Conservation (phyloP, 352 stramenopile genomes). For the Phytopythium ostracodes region DNA sequence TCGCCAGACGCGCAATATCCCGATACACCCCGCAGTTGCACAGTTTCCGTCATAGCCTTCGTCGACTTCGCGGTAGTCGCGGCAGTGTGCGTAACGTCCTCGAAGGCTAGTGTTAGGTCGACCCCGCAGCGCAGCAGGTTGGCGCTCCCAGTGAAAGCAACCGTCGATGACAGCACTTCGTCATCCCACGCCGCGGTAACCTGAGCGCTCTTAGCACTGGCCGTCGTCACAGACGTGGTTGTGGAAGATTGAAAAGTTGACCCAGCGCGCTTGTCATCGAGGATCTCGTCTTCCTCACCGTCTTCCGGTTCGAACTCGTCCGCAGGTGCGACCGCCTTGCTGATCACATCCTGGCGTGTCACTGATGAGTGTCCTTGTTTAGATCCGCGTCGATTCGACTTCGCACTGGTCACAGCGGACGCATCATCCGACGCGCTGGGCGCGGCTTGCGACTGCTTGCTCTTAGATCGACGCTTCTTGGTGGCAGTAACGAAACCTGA, state of each 20-base stretch:
- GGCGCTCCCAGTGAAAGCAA: not conserved
- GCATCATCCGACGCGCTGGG: not conserved
- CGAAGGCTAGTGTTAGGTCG: conserved; percentile 17
- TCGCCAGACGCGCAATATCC: conserved; percentile 18
- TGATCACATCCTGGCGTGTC: not conserved
- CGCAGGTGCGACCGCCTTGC: not conserved
- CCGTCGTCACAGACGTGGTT: not conserved
- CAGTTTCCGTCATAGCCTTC: conserved; percentile 4
- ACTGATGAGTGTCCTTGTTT: not conserved
- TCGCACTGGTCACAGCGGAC: not conserved
- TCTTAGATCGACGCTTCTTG: conserved; percentile 4
- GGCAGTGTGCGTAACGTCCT: conserved; percentile 14
- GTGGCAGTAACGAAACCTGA: not conserved
- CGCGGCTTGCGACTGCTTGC: not conserved
- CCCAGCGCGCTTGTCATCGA: not conserved
- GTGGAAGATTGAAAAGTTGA: not conserved
- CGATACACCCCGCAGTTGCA: conserved; percentile 10
- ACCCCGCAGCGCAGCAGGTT: conserved; percentile 7
- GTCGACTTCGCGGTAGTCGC: not conserved
- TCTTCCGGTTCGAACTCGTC: conserved; percentile 4
- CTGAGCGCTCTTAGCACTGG: not conserved
- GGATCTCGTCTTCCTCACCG: not conserved
- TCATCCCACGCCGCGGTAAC: not conserved
- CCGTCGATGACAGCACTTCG: conserved; percentile 1
- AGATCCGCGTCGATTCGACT: not conserved